These are phyloP conservation scores for Coffea eugenioides DNA, from an alignment of 257 asterid genomes.

Conservation along the genomic window DNA sequence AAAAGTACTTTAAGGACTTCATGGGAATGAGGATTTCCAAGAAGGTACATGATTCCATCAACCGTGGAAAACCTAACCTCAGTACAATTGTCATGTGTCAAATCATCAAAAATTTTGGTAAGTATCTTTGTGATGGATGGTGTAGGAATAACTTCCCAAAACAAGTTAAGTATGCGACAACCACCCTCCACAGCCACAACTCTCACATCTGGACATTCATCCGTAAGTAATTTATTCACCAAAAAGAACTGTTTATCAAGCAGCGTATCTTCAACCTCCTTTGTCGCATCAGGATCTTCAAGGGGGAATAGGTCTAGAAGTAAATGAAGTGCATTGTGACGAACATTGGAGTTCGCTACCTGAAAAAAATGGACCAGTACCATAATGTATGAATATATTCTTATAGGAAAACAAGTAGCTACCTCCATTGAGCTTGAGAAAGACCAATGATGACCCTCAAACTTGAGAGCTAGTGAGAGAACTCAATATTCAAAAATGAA, in stretches of 20 bases:
- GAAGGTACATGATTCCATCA: slow-evolving; percentile 72
- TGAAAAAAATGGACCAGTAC: slow-evolving; percentile 30
- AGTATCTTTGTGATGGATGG: slow-evolving; percentile 68
- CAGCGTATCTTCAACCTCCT: slow-evolving; percentile 74
- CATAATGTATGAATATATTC: neutral
- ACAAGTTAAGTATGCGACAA: slow-evolving; percentile 79
- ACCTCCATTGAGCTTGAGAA: neutral
- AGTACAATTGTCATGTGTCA: slow-evolving; percentile 68
- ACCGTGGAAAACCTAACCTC: slow-evolving; percentile 94
- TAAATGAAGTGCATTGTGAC: slow-evolving; percentile 84
- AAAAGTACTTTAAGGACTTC: slow-evolving; percentile 94
- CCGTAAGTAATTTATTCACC: slow-evolving; percentile 75
- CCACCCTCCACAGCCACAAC: slow-evolving; percentile 96
- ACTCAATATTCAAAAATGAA: neutral
- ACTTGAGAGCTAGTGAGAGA: neutral
- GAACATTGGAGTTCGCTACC: slow-evolving; percentile 95
- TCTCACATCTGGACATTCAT: slow-evolving; percentile 87
- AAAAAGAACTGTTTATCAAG: slow-evolving; percentile 81
- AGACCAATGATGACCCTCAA: neutral
- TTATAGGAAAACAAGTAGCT: neutral
- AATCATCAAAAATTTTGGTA: slow-evolving; percentile 59
- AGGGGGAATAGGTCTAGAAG: slow-evolving; percentile 87
- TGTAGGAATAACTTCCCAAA: slow-evolving; percentile 96
- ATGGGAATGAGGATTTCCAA: slow-evolving; percentile 91
- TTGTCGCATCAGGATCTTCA: slow-evolving; percentile 90